These are phyloP conservation scores for Ophiosphaerella narmari DNA, from an alignment of 2,329 filamentous ascomycete species.

Conservation along the genomic window DNA sequence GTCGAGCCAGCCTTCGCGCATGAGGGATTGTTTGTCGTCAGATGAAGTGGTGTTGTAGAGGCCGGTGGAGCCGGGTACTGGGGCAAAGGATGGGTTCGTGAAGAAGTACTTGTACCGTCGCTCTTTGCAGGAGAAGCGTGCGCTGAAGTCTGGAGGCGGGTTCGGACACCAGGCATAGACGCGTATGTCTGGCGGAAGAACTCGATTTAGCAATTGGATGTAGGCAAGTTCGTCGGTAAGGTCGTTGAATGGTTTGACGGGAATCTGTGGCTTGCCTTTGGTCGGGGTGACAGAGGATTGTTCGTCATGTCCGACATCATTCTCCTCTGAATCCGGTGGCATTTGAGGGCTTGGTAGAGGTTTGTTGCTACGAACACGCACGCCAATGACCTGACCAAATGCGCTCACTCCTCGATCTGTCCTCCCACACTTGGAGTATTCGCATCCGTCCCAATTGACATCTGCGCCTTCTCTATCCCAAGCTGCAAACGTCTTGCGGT, in stretches of 20 bases:
- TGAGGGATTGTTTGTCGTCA: constrained; percentile 5
- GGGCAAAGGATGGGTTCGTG: constrained; percentile 85
- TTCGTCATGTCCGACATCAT: neutral
- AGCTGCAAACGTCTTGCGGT: constrained; percentile 40
- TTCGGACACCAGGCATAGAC: constrained; percentile 91
- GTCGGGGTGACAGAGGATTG: constrained; percentile 1
- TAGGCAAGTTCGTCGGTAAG: constrained; percentile 84
- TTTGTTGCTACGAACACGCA: constrained; percentile 79
- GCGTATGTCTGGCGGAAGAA: constrained; percentile 87
- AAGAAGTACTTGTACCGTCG: constrained; percentile 97
- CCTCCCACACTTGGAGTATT: constrained; percentile 93
- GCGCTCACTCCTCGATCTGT: constrained; percentile 94
- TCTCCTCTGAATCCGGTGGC: constrained; percentile 8
- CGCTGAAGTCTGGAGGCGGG: constrained; percentile 79
- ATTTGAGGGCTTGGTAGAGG: constrained; percentile 54
- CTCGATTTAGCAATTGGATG: constrained; percentile 78
- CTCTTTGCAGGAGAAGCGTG: constrained; percentile 90
- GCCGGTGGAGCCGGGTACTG: constrained; percentile 62
- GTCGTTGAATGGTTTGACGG: constrained; percentile 61
- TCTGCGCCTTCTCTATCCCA: constrained; percentile 47
- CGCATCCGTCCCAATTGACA: constrained; percentile 79
- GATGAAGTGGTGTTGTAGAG: constrained; percentile 42
- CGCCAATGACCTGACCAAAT: constrained; percentile 90
- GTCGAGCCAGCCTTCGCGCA: constrained; percentile 73
- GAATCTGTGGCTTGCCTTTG: constrained; percentile 16